Conservation (phyloP, 345 rosid genomes). For the Chamaenerion angustifolium region DNA sequence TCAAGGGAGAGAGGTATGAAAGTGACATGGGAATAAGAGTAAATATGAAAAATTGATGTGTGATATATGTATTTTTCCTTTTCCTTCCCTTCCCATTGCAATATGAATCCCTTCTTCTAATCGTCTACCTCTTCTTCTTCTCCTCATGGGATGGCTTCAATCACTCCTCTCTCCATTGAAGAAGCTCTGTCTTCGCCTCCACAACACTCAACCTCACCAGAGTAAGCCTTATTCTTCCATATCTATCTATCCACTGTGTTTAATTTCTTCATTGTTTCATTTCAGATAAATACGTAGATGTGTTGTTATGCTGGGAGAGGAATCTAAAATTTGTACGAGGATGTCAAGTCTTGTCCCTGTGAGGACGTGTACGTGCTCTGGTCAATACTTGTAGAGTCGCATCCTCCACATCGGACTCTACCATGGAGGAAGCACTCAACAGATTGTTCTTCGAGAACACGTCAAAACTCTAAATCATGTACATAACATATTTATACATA, state of each 20-base stretch:
- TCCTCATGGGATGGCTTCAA: constrained; percentile 76
- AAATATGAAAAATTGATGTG: no score
- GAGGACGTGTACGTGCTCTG: constrained; percentile 89
- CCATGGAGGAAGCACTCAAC: constrained; percentile 21
- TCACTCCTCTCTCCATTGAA: constrained; percentile 85
- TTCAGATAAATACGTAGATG: no score
- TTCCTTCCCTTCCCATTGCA: no score
- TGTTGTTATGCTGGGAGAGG: constrained; percentile 58
- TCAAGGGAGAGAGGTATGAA: no score
- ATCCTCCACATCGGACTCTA: constrained; percentile 26
- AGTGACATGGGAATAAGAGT: no score
- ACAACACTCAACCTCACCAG: constrained; percentile 39
- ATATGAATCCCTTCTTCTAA: no score
- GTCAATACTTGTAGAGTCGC: constrained; percentile 86
- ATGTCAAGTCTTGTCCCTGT: constrained; percentile 73
- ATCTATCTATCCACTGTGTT: neutral
- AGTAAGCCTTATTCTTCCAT: constrained; percentile 34
- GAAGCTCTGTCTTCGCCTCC: constrained; percentile 79
- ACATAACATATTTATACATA: no score
- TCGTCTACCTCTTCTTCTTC: constrained; percentile 19
- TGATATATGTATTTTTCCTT: no score
- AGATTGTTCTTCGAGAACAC: neutral
- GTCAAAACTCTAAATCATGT: neutral
- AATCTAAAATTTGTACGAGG: constrained; percentile 72
- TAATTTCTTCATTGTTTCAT: neutral